A percentile compares a stretch with the other conserved stretches of the same genome.
These are phyloP conservation scores for Rhodotorula toruloides DNA, from an alignment of 768 basidiomycete species.

Conservation along the genomic window DNA sequence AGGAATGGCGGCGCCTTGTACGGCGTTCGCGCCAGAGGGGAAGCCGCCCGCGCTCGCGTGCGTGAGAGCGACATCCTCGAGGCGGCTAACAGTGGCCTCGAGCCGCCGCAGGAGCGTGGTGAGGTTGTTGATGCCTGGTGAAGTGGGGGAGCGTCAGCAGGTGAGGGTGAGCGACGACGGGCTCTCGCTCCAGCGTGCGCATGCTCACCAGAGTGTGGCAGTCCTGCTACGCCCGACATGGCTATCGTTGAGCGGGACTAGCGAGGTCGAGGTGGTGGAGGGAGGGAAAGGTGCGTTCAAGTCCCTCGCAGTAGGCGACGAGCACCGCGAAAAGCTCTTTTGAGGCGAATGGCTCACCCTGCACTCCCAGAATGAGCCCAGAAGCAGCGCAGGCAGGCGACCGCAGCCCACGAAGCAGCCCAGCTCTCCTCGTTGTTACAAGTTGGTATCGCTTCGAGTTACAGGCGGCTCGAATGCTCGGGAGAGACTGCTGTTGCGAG, in stretches of 20 bases:
- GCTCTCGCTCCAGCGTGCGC: neutral
- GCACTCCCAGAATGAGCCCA: too few relatives aligned
- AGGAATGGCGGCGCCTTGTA: conserved; percentile 41
- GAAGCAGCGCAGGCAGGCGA: too few relatives aligned
- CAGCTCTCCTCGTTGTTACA: too few relatives aligned
- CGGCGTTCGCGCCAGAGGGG: conserved; percentile 42
- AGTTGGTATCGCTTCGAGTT: too few relatives aligned
- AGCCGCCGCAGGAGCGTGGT: conserved; percentile 50
- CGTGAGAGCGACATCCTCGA: conserved; percentile 77
- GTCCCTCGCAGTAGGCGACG: too few relatives aligned
- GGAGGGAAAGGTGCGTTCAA: neutral
- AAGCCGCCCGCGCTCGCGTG: conserved; percentile 42
- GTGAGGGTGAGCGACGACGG: neutral
- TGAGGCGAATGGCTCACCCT: too few relatives aligned
- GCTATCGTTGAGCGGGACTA: neutral
- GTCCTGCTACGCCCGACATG: neutral
- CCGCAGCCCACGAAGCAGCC: too few relatives aligned
- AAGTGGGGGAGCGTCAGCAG: neutral
- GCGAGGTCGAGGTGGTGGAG: neutral
- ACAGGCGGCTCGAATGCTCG: too few relatives aligned
- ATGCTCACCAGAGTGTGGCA: neutral
- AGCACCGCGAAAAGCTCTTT: too few relatives aligned
- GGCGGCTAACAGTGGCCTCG: conserved; percentile 85
- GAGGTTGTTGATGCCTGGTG: conserved; percentile 29
- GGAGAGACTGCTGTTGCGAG: too few relatives aligned